Evolutionary conservation across 306 rosid species (phyloP).

Genomic region (Glycyrrhiza uralensis): DNA sequence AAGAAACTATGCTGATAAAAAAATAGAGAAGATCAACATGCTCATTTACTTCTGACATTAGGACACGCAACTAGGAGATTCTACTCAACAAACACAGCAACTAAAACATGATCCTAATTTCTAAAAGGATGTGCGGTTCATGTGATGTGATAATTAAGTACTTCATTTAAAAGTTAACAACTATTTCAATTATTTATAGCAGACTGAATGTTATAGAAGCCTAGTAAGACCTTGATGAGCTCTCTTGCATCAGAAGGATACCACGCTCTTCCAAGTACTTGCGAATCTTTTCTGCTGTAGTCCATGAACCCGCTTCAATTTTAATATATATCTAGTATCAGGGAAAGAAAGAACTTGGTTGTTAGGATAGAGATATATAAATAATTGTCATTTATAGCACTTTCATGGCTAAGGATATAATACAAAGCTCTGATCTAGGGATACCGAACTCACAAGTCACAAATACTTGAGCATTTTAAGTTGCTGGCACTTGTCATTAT

Average conservation of each 20-base stretch:
- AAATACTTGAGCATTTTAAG: no score
- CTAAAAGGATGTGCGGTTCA: background rate
- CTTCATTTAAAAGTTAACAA: background rate
- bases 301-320: constrained; percentile 46
- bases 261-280: constrained; percentile 61
- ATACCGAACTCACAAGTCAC: background rate
- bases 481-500: background rate
- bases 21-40: constrained; percentile 5
- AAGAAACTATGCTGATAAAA: background rate
- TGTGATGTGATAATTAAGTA: background rate
- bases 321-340: constrained; percentile 54
- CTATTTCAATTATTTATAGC: constrained; percentile 1
- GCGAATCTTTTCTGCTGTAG: constrained; percentile 48
- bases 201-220: constrained; percentile 17
- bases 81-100: background rate
- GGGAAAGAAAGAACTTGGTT: background rate
- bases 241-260: constrained; percentile 47
- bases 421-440: background rate
- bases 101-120: background rate
- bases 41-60: background rate
- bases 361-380: background rate
- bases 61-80: background rate
- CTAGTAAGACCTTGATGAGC: constrained; percentile 57
- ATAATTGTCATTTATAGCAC: background rate
- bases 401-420: background rate